These are phyloP conservation scores for Coemansia sp. DNA, from an alignment of 192 early-diverging fungal genomes.

Conservation along the genomic window DNA sequence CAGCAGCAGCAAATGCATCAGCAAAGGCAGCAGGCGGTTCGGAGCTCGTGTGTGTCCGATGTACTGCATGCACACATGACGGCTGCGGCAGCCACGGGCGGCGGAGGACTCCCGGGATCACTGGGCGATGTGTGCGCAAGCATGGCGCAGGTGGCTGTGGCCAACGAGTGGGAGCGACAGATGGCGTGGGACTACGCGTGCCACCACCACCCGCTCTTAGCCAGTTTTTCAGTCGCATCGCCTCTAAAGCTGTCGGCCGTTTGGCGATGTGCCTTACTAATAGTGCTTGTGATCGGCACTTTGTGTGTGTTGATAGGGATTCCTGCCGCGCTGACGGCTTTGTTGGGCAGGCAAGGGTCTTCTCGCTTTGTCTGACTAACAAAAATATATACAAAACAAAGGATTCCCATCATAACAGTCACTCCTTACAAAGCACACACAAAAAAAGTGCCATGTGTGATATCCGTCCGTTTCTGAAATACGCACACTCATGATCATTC, in stretches of 20 bases:
- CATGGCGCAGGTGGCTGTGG: conserved; percentile 24
- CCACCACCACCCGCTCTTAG: conserved; percentile 42
- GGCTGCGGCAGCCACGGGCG: conserved; percentile 2
- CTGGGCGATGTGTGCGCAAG: conserved; percentile 18
- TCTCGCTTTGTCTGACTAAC: conserved; percentile 1
- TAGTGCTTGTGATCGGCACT: conserved; percentile 17
- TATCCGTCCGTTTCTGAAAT: background rate
- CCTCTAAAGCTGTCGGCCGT: conserved; percentile 22
- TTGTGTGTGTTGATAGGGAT: conserved; percentile 36
- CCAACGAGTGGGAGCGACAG: conserved; percentile 35
- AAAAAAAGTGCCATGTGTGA: no score
- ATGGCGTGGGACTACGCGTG: conserved; percentile 51
- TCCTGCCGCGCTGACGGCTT: conserved; percentile 34
- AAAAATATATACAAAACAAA: background rate
- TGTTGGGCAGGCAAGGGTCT: conserved; percentile 22
- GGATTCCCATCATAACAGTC: background rate
- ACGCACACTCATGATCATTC: background rate
- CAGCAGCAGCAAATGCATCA: conserved; percentile 19
- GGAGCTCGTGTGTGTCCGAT: background rate
- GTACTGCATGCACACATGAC: conserved; percentile 1
- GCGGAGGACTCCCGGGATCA: background rate
- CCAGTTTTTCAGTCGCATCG: conserved; percentile 44
- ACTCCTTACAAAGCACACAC: background rate
- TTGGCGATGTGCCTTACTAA: conserved; percentile 46
- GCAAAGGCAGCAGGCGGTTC: conserved; percentile 8